phyloP scores from a whole-genome alignment of 192 early-diverging fungal genomes.

The Dissophora ornata region DNA sequence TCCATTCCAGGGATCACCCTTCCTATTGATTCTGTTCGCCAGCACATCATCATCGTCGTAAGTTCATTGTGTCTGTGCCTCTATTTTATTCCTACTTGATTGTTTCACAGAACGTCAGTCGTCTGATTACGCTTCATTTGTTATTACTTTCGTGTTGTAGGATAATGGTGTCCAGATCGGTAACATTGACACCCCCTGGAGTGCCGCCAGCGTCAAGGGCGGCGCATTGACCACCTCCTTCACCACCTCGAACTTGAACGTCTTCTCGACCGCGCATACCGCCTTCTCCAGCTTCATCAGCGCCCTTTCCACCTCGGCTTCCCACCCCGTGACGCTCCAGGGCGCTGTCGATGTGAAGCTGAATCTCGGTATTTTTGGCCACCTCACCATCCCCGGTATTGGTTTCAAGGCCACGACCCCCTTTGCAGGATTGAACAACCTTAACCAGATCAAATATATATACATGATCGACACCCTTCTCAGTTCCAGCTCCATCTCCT shows the following conservation, averaged over 20 bases:
- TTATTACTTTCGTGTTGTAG: no score
- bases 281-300: slow-evolving; percentile 35
- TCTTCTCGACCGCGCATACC: slow-evolving; percentile 26
- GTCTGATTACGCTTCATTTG: no score
- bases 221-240: slow-evolving; percentile 22
- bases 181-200: slow-evolving; percentile 32
- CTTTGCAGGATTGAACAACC: slow-evolving; percentile 26
- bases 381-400: slow-evolving; percentile 32
- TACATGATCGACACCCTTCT: slow-evolving; percentile 14
- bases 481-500: slow-evolving; percentile 3
- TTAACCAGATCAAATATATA: slow-evolving; percentile 26
- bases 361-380: slow-evolving; percentile 45
- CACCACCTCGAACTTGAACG: slow-evolving; percentile 25
- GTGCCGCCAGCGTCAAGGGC: slow-evolving; percentile 22
- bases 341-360: slow-evolving; percentile 43
- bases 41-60: slow-evolving; percentile 38
- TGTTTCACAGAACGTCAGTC: no score
- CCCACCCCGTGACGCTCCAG: slow-evolving; percentile 27
- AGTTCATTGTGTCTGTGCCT: no score
- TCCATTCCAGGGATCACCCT: slow-evolving; percentile 45
- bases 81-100: no score
- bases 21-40: slow-evolving; percentile 32
- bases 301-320: slow-evolving; percentile 10
- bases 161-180: slow-evolving; percentile 42
- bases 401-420: slow-evolving; percentile 31